A percentile compares a stretch with the other conserved stretches of the same genome.
Conservation (phyloP, 768 basidiomycete species). For the Leucosporidium creatinivorum region DNA sequence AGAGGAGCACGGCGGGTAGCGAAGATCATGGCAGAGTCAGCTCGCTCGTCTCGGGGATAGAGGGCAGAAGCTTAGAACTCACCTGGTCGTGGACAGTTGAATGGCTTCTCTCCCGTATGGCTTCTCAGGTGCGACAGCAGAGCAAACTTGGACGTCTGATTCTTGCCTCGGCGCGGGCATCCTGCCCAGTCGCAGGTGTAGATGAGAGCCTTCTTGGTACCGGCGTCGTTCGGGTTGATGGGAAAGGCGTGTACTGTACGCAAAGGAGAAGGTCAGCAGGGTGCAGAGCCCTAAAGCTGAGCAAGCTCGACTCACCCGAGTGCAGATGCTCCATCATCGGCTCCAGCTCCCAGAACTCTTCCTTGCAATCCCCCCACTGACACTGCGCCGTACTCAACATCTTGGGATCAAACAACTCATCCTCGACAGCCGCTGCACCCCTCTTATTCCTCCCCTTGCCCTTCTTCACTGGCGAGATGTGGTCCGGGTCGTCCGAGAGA, state of each 20-base stretch:
- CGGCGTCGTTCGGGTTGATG: slow-evolving; percentile 55
- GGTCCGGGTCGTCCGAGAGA: not conserved
- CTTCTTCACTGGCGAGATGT: not conserved
- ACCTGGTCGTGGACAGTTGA: slow-evolving; percentile 74
- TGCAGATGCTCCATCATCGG: slow-evolving; percentile 78
- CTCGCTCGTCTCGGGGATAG: no score
- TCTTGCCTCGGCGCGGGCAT: slow-evolving; percentile 68
- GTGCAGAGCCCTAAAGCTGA: not conserved
- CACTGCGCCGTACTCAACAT: slow-evolving; percentile 43
- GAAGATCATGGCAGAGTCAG: no score
- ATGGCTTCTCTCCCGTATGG: slow-evolving; percentile 92
- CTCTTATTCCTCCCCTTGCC: not conserved
- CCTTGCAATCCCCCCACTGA: slow-evolving; percentile 74
- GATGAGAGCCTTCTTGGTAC: slow-evolving; percentile 66
- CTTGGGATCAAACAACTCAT: slow-evolving; percentile 10
- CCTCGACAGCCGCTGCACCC: not conserved
- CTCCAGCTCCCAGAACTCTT: slow-evolving; percentile 63
- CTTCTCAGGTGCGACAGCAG: slow-evolving; percentile 83
- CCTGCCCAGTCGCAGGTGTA: slow-evolving; percentile 77
- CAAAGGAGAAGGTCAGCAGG: not conserved
- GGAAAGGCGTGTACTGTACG: slow-evolving; percentile 15
- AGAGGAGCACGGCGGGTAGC: not conserved
- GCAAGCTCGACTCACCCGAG: slow-evolving; percentile 51
- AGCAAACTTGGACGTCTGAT: slow-evolving; percentile 82
- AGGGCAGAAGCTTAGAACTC: slow-evolving; percentile 35